phyloP scores from a whole-genome alignment of 2,329 filamentous ascomycete genomes.

The Aureobasidium sp. region DNA sequence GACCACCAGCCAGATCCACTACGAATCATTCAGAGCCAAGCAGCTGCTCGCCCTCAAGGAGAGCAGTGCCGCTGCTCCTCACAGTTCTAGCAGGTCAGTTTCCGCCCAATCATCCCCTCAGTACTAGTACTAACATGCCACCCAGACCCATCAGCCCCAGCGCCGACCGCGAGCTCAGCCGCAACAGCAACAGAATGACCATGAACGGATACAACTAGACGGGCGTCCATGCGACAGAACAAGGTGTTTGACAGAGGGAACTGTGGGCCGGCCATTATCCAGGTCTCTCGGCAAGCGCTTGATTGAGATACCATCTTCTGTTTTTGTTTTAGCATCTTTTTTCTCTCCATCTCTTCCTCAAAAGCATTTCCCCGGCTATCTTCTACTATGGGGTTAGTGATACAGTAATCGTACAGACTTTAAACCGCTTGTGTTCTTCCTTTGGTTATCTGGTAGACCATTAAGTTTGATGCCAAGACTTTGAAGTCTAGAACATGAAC shows the following conservation, averaged over 20 bases:
- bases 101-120: background rate
- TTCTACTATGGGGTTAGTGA: slow-evolving; percentile 5
- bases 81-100: slow-evolving; percentile 60
- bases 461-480: slow-evolving; percentile 12
- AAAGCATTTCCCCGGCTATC: slow-evolving; percentile 5
- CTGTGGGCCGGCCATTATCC: slow-evolving; percentile 11
- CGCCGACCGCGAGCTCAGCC: slow-evolving; percentile 91
- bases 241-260: slow-evolving; percentile 11
- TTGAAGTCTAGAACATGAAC: background rate
- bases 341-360: slow-evolving; percentile 3
- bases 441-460: background rate
- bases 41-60: slow-evolving; percentile 97
- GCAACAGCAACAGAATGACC: slow-evolving; percentile 92
- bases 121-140: background rate
- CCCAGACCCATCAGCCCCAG: slow-evolving; percentile 76
- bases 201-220: slow-evolving; percentile 84
- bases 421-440: background rate
- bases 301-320: slow-evolving; percentile 17
- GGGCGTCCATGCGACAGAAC: background rate
- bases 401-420: slow-evolving; percentile 1
- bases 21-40: slow-evolving; percentile 99
- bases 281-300: slow-evolving; percentile 10
- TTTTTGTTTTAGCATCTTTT: slow-evolving; percentile 14
- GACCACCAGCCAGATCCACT: slow-evolving; percentile 99
- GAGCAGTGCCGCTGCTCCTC: slow-evolving; percentile 74